Conservation (phyloP, 106 monocot genomes). For the Triglochin maritima region DNA sequence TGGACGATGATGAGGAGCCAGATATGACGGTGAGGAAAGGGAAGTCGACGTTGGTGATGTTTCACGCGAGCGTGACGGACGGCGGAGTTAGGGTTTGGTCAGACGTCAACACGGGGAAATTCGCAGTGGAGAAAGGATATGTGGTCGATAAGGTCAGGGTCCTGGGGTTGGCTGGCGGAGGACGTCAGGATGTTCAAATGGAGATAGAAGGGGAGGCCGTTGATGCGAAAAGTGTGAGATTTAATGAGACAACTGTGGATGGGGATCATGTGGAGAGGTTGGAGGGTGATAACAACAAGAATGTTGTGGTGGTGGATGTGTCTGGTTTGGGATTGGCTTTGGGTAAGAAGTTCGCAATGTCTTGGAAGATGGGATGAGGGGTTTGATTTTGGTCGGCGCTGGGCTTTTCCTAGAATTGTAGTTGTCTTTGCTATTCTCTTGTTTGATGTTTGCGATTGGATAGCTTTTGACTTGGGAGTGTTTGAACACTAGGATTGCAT, state of each 20-base stretch:
- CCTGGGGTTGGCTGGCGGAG: conserved; percentile 44
- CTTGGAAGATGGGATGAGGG: conserved; percentile 56
- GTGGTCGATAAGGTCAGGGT: conserved; percentile 67
- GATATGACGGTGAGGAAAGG: conserved; percentile 75
- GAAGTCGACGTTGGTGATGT: conserved; percentile 47
- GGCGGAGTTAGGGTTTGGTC: conserved; percentile 62
- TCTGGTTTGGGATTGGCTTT: conserved; percentile 54
- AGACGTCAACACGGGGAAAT: conserved; percentile 48
- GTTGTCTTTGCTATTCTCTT: not conserved
- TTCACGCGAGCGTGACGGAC: conserved; percentile 36
- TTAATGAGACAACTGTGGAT: conserved; percentile 1
- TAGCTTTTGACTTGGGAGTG: not conserved
- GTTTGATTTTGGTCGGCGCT: conserved; percentile 1
- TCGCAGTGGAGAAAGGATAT: conserved; percentile 39
- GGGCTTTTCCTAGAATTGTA: not conserved
- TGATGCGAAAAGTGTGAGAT: conserved; percentile 25
- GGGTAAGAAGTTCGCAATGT: conserved; percentile 78
- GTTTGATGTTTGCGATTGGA: not conserved
- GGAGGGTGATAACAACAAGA: conserved; percentile 36
- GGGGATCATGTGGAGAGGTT: conserved; percentile 8
- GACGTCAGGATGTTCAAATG: conserved; percentile 19
- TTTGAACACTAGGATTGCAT: not conserved
- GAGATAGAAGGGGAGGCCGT: conserved; percentile 43
- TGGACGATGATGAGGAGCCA: conserved; percentile 85
- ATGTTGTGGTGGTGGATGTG: conserved; percentile 47